Conservation (phyloP, 2,329 filamentous ascomycete genomes). For the Pestalotiopsis sp. region DNA sequence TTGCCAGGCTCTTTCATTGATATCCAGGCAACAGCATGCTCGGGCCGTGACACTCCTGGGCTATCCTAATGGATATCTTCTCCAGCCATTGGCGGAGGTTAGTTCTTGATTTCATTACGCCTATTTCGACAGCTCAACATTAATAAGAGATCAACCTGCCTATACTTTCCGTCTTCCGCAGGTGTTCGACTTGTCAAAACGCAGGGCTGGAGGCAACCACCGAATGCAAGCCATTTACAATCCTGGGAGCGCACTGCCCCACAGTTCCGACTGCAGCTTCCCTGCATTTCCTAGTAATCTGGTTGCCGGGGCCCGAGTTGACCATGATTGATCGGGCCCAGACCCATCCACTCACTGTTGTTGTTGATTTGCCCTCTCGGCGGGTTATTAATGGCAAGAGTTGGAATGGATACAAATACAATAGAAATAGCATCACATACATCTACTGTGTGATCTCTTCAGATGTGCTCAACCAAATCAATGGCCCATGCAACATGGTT, state of each 20-base stretch:
- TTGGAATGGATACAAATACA: too few species aligned
- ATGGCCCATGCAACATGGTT: neutral
- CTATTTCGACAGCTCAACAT: too few species aligned
- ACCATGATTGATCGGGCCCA: neutral
- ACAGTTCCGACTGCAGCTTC: neutral
- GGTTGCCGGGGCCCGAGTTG: neutral
- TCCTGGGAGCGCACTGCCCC: neutral
- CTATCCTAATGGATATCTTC: too few species aligned
- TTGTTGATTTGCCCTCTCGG: neutral
- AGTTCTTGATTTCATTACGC: too few species aligned
- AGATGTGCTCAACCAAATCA: too few species aligned
- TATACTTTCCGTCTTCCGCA: neutral
- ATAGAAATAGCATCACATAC: too few species aligned
- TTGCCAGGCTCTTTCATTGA: too few species aligned
- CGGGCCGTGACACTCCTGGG: too few species aligned
- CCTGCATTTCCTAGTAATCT: neutral
- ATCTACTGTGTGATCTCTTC: too few species aligned
- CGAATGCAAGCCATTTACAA: neutral
- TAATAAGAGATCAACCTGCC: neutral
- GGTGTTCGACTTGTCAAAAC: neutral
- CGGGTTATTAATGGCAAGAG: too few species aligned
- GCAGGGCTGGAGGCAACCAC: neutral
- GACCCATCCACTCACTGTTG: neutral
- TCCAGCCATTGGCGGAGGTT: too few species aligned
- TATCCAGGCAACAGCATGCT: too few species aligned